Base-by-base conservation (phyloP, 805 yeast species). In the Candida morakotiae region DNA sequence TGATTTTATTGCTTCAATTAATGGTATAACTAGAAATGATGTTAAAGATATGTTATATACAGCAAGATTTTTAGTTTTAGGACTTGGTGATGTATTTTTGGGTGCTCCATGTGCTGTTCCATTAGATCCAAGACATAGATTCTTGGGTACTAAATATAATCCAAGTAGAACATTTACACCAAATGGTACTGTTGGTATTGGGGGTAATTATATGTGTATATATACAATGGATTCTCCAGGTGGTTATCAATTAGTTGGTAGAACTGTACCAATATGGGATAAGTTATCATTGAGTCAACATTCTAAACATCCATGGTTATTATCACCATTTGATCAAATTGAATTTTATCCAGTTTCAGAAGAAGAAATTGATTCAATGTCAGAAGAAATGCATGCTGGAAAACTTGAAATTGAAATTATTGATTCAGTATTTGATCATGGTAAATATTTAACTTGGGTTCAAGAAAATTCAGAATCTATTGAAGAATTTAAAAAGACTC, bases 81-180 rank as follows among this genome's bases (percentile, higher is more conserved):
- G 98, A 38, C 77, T 91, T 37, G 98, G 98, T 56, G 98, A 93
- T 62, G 98, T 93, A 19, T 91, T 89, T 66, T 72, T 93, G 50
- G 98, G 98, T 34, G 96, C 98, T 3, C 98, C 98, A 20, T 89
- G 97, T 71, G 98, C 98, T 1, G 95, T 91, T 48, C 98, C 98
- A 26, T 75, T 91, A 49, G 98, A 93, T 60, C 98, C 98, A 41
- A 81, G 97, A 53, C 97, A 89, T 53, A 77, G 97, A 53, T 74
- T 88, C 42, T 67, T 91, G 40, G 98, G 98, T 27, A 75, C 96
- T 21, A 91, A 91, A 64, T 93, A 91, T 67, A 91, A 91, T 58
- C 98, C 98, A 27, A 85, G 96, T 10, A 78, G 98, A 70, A 87
- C 97, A 1, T 89, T 74, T 68, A 91, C 98, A 2, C 96, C 96